Conservation (phyloP, 1,139 yeast species). For the Candida sp. region DNA sequence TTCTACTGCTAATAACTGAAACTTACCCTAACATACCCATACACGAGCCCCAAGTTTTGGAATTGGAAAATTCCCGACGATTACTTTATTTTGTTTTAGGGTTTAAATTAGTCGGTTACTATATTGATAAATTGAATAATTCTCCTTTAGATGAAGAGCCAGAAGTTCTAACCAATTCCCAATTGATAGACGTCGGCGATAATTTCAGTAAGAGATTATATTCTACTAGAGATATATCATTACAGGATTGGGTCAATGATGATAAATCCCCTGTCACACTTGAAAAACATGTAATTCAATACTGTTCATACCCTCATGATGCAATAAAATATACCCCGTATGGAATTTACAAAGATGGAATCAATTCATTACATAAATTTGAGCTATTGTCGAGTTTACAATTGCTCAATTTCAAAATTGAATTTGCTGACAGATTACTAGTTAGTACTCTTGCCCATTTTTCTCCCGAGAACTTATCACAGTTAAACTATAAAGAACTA, state of each 20-base stretch:
- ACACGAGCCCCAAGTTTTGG: background rate
- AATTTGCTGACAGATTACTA: slow-evolving; percentile 2
- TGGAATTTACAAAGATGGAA: slow-evolving; percentile 9
- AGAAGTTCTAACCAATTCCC: background rate
- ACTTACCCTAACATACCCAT: background rate
- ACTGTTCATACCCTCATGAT: background rate
- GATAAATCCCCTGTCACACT: background rate
- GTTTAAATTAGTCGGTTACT: slow-evolving; percentile 7
- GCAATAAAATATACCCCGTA: background rate
- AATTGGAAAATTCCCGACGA: background rate
- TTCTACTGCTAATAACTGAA: slow-evolving; percentile 1
- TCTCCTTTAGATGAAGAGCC: slow-evolving; percentile 3
- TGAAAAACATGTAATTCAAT: background rate
- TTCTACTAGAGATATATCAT: background rate
- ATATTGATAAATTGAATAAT: slow-evolving; percentile 1
- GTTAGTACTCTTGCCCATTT: slow-evolving; percentile 2
- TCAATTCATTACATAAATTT: slow-evolving; percentile 12
- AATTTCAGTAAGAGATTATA: background rate
- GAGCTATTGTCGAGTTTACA: slow-evolving; percentile 10
- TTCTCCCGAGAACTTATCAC: slow-evolving; percentile 1
- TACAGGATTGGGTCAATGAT: background rate
- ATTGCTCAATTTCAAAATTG: slow-evolving; percentile 3
- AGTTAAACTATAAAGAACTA: background rate
- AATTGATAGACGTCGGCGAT: slow-evolving; percentile 1
- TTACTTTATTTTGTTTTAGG: background rate